Evolutionary conservation across 495 filamentous ascomycete genomes (phyloP).

Genomic region (Aspergillus coremiiformis): DNA sequence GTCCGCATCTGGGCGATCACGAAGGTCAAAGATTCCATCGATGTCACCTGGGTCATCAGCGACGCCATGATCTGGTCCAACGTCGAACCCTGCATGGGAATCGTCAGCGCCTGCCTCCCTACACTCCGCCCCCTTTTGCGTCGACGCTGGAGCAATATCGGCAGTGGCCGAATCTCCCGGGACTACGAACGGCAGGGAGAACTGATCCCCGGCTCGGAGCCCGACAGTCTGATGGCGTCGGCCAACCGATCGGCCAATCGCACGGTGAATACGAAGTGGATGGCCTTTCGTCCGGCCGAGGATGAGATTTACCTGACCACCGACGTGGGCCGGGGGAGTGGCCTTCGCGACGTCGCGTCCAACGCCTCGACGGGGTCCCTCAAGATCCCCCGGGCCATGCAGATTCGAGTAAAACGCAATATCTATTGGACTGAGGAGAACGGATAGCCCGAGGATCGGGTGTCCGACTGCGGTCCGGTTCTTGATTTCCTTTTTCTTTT

Average conservation of each 20-base stretch:
- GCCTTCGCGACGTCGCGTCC: background rate
- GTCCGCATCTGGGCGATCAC: slow-evolving; percentile 16
- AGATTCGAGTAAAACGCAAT: slow-evolving; percentile 7
- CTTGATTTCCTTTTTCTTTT: no score
- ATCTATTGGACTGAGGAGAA: slow-evolving; percentile 4
- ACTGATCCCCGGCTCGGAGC: background rate
- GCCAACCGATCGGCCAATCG: slow-evolving; percentile 2
- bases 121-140: slow-evolving; percentile 13
- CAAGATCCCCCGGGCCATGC: background rate
- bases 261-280: background rate
- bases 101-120: slow-evolving; percentile 21
- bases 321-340: background rate
- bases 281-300: slow-evolving; percentile 5
- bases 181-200: background rate
- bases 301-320: slow-evolving; percentile 11
- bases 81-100: slow-evolving; percentile 17
- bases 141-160: background rate
- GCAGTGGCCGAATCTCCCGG: background rate
- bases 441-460: background rate
- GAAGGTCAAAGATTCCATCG: slow-evolving; percentile 8
- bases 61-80: slow-evolving; percentile 18
- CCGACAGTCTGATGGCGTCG: background rate
- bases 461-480: no score
- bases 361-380: background rate
- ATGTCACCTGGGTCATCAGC: slow-evolving; percentile 16